These are phyloP conservation scores for Alternaria atra DNA, from an alignment of 2,329 filamentous ascomycete genomes.

Conservation along the genomic window DNA sequence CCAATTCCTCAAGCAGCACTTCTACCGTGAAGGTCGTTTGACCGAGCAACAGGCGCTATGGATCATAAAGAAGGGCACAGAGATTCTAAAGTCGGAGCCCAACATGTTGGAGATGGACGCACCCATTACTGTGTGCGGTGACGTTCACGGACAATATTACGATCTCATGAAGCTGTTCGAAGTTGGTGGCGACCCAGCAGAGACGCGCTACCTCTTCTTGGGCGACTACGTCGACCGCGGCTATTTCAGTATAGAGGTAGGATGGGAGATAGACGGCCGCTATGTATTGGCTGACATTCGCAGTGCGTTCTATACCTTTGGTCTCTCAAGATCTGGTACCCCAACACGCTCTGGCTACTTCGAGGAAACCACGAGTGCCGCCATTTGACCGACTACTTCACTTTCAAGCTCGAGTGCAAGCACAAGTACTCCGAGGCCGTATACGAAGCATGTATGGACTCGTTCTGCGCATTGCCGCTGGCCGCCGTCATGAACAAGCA, in stretches of 20 bases:
- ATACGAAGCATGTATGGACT: constrained; percentile 98
- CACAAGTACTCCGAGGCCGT: constrained; percentile 98
- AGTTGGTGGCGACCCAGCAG: constrained; percentile 93
- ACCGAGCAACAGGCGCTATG: constrained; percentile 97
- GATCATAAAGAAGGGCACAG: constrained; percentile 89
- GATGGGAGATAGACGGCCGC: constrained; percentile 18
- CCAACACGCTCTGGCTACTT: constrained; percentile 94
- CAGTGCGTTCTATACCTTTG: constrained; percentile 95
- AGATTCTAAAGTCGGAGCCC: constrained; percentile 87
- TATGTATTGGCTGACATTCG: constrained; percentile 43
- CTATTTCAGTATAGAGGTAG: constrained; percentile 95
- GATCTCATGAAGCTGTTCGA: constrained; percentile 99
- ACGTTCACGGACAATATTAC: constrained; percentile 99
- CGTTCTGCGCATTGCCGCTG: constrained; percentile 91
- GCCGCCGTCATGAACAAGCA: constrained; percentile 99
- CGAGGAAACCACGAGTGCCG: constrained; percentile 98
- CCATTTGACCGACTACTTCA: constrained; percentile 99
- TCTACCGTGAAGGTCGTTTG: constrained; percentile 95
- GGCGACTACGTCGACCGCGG: constrained; percentile 98
- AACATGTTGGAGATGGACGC: constrained; percentile 99
- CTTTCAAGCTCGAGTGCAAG: constrained; percentile 99
- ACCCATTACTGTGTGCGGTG: constrained; percentile 97
- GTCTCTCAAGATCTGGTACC: constrained; percentile 99
- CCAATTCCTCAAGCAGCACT: constrained; percentile 95
- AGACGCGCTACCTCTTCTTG: constrained; percentile 95